phyloP scores from a whole-genome alignment of 2,329 filamentous ascomycete genomes.

The Gaeumannomyces sp. region DNA sequence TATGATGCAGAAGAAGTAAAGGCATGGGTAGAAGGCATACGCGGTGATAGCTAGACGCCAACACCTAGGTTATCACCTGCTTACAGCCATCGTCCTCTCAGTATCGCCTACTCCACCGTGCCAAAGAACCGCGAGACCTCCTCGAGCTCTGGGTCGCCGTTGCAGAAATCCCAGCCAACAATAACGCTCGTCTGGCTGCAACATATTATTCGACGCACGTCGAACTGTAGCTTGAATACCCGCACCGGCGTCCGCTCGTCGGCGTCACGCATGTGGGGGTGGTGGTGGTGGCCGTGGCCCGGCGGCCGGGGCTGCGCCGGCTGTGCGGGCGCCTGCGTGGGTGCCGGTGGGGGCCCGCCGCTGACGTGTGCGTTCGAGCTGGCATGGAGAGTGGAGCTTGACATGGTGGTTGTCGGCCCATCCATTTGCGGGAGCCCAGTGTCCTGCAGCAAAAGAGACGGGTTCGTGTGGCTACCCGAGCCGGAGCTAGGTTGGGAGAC shows the following conservation, averaged over 20 bases:
- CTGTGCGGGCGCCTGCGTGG: slow-evolving; percentile 12
- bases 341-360: slow-evolving; percentile 9
- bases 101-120: slow-evolving; percentile 40
- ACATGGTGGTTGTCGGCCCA: not conserved
- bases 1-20: too few relatives aligned
- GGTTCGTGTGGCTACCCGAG: not conserved
- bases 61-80: too few relatives aligned
- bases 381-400: not conserved
- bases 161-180: slow-evolving; percentile 97
- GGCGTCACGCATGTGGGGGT: slow-evolving; percentile 42
- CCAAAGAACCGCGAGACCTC: slow-evolving; percentile 74
- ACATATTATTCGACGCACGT: slow-evolving; percentile 86
- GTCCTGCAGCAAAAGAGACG: slow-evolving; percentile 6
- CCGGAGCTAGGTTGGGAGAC: slow-evolving; percentile 11
- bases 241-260: slow-evolving; percentile 47
- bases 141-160: slow-evolving; percentile 72
- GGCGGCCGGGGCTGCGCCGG: slow-evolving; percentile 13
- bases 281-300: slow-evolving; percentile 21
- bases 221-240: slow-evolving; percentile 96
- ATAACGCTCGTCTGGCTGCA: slow-evolving; percentile 89
- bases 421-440: slow-evolving; percentile 16
- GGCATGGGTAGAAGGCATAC: too few relatives aligned
- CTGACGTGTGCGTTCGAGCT: not conserved
- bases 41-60: too few relatives aligned
- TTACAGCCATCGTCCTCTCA: too few relatives aligned